Evolutionary conservation across 2,329 filamentous ascomycete genomes (phyloP).

Genomic region (Fusarium sp.): DNA sequence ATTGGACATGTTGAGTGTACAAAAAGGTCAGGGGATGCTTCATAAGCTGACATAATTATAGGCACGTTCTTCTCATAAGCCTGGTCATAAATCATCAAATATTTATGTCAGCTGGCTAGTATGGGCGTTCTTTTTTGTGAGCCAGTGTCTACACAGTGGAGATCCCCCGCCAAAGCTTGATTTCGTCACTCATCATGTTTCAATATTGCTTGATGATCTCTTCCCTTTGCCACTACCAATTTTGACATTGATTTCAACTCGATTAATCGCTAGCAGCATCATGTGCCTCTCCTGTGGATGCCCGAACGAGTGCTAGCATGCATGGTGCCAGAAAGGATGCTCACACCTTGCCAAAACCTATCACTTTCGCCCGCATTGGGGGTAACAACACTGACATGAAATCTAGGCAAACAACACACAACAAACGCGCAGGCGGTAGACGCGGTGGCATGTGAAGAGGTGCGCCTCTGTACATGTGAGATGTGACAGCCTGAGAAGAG

Average conservation of each 20-base stretch:
- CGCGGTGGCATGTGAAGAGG: conserved; percentile 11
- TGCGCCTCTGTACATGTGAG: conserved; percentile 13
- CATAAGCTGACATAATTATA: neutral
- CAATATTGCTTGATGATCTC: neutral
- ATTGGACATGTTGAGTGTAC: neutral
- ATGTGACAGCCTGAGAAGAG: conserved; percentile 20
- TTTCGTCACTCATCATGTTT: neutral
- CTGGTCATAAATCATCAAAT: neutral
- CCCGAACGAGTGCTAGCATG: neutral
- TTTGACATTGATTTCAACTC: neutral
- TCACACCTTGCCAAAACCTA: neutral
- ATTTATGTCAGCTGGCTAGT: neutral
- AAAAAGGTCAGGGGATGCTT: neutral
- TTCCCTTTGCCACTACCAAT: neutral
- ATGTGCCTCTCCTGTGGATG: neutral
- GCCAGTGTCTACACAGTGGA: neutral
- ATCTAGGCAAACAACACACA: neutral
- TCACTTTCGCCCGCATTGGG: neutral
- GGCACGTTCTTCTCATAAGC: neutral
- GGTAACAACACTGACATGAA: neutral
- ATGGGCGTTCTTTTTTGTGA: neutral
- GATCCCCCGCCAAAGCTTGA: neutral
- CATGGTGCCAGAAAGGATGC: neutral
- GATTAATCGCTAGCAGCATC: neutral
- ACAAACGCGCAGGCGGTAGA: neutral